Evolutionary conservation across 306 rosid species (phyloP), one percentile per base, ranked within the genome.

Genomic region (Crotalaria pallida): DNA sequence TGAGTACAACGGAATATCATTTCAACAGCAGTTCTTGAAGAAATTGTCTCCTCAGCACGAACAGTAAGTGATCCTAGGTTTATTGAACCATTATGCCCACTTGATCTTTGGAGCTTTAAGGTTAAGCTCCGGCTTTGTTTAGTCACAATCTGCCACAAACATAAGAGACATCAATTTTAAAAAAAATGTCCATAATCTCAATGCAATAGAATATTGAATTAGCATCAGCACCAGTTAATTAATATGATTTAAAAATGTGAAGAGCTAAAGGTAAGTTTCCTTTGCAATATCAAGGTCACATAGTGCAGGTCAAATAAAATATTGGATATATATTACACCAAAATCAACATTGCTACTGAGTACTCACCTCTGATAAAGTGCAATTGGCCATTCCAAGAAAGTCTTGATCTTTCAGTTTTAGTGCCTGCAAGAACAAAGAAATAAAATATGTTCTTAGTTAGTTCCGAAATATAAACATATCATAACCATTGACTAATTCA

Each of bases 381-480:
- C 98, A 90, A 66, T 49, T 79, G 18, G 92, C 85, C 78, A 83
- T 84, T 38, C 98, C 98, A 41, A 93, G 86, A 79, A 93, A 93
- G 0, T 93, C 96, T 71, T 93, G 97, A 79, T 90, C 94, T 47
- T 73, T 63, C 84, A 87, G 69, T 43, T 79, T 84, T 79, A 93
- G 74, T 24, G 76, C 55, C 98, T 93, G 81, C 81, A 79, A 49
- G 18, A 79, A 57, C 9, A 77, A 10, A 27, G 10, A 31, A 7
- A 31, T 44, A 18, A 69, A 52, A 10, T 10, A 12, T 2, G 10
- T 29, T 17, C 43, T 65, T 49, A 44, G 9, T 29, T 61, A 44
- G 9, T 29, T 61, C 44, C 50, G 41, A 49, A 47, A 48, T 60
- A 61, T 71, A 29, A 69, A 50, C 21, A 15, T 7, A 4, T 41